Base-by-base conservation (phyloP, 2,329 filamentous ascomycete genomes). In the Hypomyces perniciosus region DNA sequence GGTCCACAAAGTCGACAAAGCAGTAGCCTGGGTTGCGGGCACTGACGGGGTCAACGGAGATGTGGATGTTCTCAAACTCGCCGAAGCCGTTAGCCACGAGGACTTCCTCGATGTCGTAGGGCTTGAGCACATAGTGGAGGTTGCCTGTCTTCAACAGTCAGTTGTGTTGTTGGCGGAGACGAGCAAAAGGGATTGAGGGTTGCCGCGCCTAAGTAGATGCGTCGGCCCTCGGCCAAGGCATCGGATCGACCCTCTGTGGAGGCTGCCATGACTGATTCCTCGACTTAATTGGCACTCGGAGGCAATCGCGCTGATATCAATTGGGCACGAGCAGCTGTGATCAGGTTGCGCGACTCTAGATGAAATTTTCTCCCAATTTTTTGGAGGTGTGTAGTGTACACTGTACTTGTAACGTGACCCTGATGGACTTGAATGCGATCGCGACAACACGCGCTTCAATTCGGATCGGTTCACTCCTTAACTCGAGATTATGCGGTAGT, bases 11-110 rank as follows among this genome's bases (percentile, higher is more conserved):
- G 60, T 89, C 85, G 42, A 88, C 79, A 59, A 90, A 89, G 69
- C 85, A 89, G 68, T 88, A 88, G 35, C 83, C 85, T 0, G 84
- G 84, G 63, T 88, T 89, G 41, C 84, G 75, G 38, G 77, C 80
- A 30, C 79, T 85, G 64, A 85, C 80, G 1, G 83, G 78, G 59
- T 89, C 84, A 48, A 85, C 75, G 1, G 83, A 83, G 59, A 89
- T 84, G 63, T 85, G 81, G 56, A 88, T 79, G 43, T 79, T 78
- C 56, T 78, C 73, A 51, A 68, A 68, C 10, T 64, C 56, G 3
- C 55, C 63, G 12, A 75, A 70, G n/a, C 62, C 66, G 20, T 61
- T 59, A 30, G 72, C 68, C 28, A 74, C 69, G 29, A 86, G 67
- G 20, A 72, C 73, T 45, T 81, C 72, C 61, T 86, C 84, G 34